phyloP scores from a whole-genome alignment of 108 stramenopile genomes.

The Aurantiochytrium sp. region DNA sequence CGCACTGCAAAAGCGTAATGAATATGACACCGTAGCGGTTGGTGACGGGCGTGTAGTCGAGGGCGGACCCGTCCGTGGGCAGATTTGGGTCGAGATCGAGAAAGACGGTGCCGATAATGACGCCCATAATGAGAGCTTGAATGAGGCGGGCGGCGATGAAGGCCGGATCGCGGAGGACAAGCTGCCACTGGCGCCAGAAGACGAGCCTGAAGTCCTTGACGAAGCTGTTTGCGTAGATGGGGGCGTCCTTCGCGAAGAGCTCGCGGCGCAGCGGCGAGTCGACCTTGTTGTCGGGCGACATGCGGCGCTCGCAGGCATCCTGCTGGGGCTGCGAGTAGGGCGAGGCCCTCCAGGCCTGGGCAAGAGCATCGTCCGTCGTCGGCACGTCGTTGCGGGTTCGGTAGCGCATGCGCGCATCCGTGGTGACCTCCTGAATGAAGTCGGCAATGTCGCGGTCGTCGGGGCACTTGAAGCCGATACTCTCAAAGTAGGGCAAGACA shows the following conservation, averaged over 20 bases:
- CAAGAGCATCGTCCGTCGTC: not conserved
- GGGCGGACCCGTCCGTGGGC: not conserved
- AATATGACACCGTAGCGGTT: not conserved
- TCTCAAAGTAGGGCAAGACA: slow-evolving; percentile 55
- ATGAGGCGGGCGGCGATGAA: not conserved
- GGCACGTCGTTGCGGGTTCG: not conserved
- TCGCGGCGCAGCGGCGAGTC: not conserved
- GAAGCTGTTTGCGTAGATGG: slow-evolving; percentile 38
- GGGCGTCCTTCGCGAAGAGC: slow-evolving; percentile 31
- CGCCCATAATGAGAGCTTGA: not conserved
- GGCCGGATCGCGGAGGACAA: slow-evolving; percentile 9
- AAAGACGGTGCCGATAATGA: slow-evolving; percentile 25
- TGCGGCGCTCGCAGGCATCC: not conserved
- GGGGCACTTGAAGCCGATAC: slow-evolving; percentile 66
- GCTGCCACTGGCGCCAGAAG: not conserved
- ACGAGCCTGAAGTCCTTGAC: not conserved
- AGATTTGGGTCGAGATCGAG: not conserved
- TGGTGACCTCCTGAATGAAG: slow-evolving; percentile 53
- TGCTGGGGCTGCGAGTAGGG: not conserved
- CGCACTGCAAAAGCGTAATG: not conserved
- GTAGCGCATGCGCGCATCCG: not conserved
- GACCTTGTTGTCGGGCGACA: not conserved
- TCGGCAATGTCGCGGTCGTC: slow-evolving; percentile 72
- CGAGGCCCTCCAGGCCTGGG: not conserved
- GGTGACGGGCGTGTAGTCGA: not conserved